Evolutionary conservation across 495 filamentous ascomycete genomes (phyloP).

Genomic region (Geoglossum glabrum): DNA sequence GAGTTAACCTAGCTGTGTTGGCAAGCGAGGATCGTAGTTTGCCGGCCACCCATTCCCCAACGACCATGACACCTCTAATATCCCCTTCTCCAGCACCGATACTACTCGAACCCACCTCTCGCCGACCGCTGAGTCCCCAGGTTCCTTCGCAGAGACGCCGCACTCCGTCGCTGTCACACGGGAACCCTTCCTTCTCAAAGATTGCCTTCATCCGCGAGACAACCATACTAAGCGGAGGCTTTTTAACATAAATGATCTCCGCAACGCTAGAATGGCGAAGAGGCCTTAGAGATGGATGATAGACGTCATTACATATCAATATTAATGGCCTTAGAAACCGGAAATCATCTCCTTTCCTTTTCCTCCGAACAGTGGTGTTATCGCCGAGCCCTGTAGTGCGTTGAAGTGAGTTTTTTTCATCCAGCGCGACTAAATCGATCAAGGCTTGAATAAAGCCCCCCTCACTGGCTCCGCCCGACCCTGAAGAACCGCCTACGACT

Average conservation of each 20-base stretch:
- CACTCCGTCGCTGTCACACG: conserved; percentile 69
- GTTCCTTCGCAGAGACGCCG: conserved; percentile 77
- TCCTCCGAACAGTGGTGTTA: conserved; percentile 26
- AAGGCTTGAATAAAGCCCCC: conserved; percentile 90
- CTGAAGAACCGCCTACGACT: conserved; percentile 51
- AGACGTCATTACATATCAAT: conserved; percentile 94
- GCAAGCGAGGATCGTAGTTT: conserved; percentile 39
- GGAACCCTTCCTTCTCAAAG: conserved; percentile 69
- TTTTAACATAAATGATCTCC: conserved; percentile 82
- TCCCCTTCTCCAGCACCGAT: conserved; percentile 62
- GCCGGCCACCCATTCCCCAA: conserved; percentile 83
- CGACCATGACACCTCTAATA: conserved; percentile 78
- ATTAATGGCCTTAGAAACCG: conserved; percentile 72
- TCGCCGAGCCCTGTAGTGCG: conserved; percentile 19
- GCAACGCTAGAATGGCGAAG: conserved; percentile 62
- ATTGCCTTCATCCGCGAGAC: conserved; percentile 59
- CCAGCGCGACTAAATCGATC: conserved; percentile 66
- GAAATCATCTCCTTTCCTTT: conserved; percentile 63
- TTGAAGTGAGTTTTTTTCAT: conserved; percentile 50
- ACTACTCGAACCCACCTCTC: conserved; percentile 18
- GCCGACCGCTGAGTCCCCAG: conserved; percentile 61
- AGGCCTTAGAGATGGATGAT: conserved; percentile 70
- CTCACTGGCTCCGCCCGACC: conserved; percentile 44
- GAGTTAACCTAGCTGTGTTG: conserved; percentile 35
- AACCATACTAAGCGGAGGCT: conserved; percentile 74